These are phyloP conservation scores for Melanomma pulvis-pyrius DNA, from an alignment of 495 filamentous ascomycete genomes.

Conservation along the genomic window DNA sequence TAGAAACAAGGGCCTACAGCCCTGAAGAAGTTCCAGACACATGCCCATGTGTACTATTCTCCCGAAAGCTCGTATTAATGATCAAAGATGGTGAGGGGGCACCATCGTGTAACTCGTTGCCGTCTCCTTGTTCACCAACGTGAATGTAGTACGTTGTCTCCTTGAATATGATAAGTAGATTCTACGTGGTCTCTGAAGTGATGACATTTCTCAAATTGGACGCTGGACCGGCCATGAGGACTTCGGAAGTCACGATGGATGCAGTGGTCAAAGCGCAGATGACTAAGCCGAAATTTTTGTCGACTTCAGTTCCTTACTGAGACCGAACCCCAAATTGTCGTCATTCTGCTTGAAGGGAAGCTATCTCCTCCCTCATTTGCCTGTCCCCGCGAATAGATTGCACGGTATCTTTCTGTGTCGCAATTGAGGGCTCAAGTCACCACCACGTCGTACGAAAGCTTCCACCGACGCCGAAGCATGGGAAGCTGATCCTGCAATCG, in stretches of 20 bases:
- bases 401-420: not conserved
- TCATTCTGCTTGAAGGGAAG: not conserved
- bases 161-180: too few relatives aligned
- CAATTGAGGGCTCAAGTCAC: not conserved
- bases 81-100: too few relatives aligned
- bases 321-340: not conserved
- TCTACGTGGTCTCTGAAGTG: too few relatives aligned
- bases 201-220: too few relatives aligned
- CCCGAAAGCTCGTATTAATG: too few relatives aligned
- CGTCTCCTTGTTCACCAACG: too few relatives aligned
- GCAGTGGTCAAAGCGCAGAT: not conserved
- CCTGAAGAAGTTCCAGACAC: too few relatives aligned
- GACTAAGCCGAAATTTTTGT: not conserved
- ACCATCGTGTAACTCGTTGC: too few relatives aligned
- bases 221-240: not conserved
- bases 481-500: conserved; percentile 18
- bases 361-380: not conserved
- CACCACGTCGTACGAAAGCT: not conserved
- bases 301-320: not conserved
- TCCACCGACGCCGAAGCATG: not conserved
- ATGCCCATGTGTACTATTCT: too few relatives aligned
- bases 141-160: too few relatives aligned
- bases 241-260: not conserved
- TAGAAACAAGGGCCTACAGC: not conserved
- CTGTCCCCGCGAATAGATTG: not conserved